Base-by-base conservation (phyloP, 1,284 basidiomycete genomes). In the Ceratobasidium sp. region DNA sequence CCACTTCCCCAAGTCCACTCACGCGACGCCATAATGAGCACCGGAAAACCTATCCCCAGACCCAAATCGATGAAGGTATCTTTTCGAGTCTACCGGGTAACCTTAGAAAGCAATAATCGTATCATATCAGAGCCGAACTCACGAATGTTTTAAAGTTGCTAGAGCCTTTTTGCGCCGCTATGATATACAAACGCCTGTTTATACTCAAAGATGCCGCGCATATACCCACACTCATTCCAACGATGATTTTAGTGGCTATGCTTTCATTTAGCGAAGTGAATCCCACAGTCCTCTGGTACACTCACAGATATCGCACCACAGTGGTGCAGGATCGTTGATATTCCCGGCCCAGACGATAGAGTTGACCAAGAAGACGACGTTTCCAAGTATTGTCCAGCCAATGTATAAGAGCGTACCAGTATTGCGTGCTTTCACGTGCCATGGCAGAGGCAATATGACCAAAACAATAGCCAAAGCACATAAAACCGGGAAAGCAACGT, bases 221-320 rank as follows among this genome's bases (percentile, higher is more conserved):
- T 4, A 88, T 76, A 0, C n/a, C 73, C 30, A 21, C 43, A 73
- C 67, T 46, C 4, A 61, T 30, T 62, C 43, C 23, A 14, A 50
- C 23, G 26, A 50, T 18, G 50, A 26, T 32, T 55, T 63, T 4
- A 88, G 78, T 77, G 90, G 82, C 86, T 4, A 84, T 78, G 1
- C 77, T 76, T 26, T 35, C 4, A 28, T n/a, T 49, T 18, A 49
- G 43, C 43, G 16, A n/a, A 49, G 16, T 23, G 16, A 18, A 14
- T 18, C 18, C 16, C 16, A 49, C 6, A 21, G 50, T 4, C 2
- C 4, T 18, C 16, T 6, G 5, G 21, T 49, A 3, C 4, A 47
- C 59, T 47, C 6, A 62, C 89, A 85, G 74, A 94, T 90, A 77
- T 94, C 92, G 77, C 92, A 94, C 88, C 89, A 94, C 0, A 89